Evolutionary conservation across 768 basidiomycete genomes (phyloP).

Genomic region (Grammothele lineata): DNA sequence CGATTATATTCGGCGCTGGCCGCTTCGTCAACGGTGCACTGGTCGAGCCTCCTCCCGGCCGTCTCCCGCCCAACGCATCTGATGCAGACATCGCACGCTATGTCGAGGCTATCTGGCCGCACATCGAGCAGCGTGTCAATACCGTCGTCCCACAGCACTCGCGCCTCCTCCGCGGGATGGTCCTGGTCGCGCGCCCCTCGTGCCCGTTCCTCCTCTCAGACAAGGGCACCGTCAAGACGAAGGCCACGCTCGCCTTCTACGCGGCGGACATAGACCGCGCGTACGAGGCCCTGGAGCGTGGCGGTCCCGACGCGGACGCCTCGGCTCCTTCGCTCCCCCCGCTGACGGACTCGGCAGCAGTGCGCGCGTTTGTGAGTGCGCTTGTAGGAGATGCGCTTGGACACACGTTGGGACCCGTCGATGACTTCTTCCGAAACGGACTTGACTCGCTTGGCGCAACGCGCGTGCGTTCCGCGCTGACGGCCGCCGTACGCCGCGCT

Average conservation of each 20-base stretch:
- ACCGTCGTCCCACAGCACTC: slow-evolving; percentile 24
- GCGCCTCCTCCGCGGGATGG: slow-evolving; percentile 21
- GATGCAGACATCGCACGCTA: slow-evolving; percentile 3
- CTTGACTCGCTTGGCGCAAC: no score
- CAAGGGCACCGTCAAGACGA: slow-evolving; percentile 12
- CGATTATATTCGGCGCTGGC: no score
- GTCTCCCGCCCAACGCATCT: not conserved
- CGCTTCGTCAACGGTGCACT: no score
- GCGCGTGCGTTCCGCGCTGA: no score
- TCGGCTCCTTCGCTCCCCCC: no score
- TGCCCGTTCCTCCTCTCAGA: slow-evolving; percentile 23
- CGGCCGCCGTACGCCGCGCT: no score
- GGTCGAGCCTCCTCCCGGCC: slow-evolving; percentile 3
- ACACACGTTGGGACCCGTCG: no score
- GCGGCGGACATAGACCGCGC: slow-evolving; percentile 34
- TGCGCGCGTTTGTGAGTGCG: no score
- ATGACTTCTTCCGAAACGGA: no score
- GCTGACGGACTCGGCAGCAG: no score
- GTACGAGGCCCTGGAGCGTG: slow-evolving; percentile 23
- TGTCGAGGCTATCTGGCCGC: not conserved
- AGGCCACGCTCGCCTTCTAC: slow-evolving; percentile 26
- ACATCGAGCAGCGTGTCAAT: slow-evolving; percentile 15
- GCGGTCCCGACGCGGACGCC: slow-evolving; percentile 31
- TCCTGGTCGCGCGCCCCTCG: slow-evolving; percentile 18
- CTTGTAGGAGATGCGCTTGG: no score